phyloP scores from a whole-genome alignment of 164 flowering plant species.

The Chloranthus sessilifolius region DNA sequence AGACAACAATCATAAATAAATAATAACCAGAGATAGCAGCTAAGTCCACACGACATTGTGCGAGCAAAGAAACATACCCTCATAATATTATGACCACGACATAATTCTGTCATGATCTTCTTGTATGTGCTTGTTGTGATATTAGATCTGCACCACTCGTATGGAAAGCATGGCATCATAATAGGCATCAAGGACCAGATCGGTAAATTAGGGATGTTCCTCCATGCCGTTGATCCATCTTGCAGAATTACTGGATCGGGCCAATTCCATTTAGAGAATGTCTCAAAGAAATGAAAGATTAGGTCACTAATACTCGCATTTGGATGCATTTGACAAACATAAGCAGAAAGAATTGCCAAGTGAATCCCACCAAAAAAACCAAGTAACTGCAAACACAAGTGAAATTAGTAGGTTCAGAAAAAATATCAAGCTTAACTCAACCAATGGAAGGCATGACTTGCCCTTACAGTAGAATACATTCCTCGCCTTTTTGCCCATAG shows the following conservation, averaged over 20 bases:
- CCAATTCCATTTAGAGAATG: conserved; percentile 52
- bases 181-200: conserved; percentile 49
- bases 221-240: conserved; percentile 23
- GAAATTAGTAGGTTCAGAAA: too few relatives aligned
- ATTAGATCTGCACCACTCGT: conserved; percentile 42
- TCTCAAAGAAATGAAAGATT: conserved; percentile 35
- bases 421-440: too few relatives aligned
- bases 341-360: conserved; percentile 47
- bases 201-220: conserved; percentile 10
- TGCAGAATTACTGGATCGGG: conserved; percentile 45
- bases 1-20: too few relatives aligned
- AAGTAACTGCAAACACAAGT: conserved; percentile 31
- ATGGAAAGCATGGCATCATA: conserved; percentile 34
- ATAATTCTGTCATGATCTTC: conserved; percentile 39
- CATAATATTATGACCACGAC: conserved; percentile 32
- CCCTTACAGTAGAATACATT: conserved; percentile 49
- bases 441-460: too few relatives aligned
- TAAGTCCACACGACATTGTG: too few relatives aligned
- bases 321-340: conserved; percentile 41
- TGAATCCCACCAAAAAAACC: conserved; percentile 64
- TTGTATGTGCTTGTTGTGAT: conserved; percentile 43
- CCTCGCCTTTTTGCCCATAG: conserved; percentile 58
- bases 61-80: conserved; percentile 30
- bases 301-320: conserved; percentile 30
- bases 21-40: too few relatives aligned